Percentiles rank a stretch among this genome's conserved stretches.
These are phyloP conservation scores for Meyerozyma athensensis DNA, from an alignment of 1,139 yeast species.

Conservation along the genomic window DNA sequence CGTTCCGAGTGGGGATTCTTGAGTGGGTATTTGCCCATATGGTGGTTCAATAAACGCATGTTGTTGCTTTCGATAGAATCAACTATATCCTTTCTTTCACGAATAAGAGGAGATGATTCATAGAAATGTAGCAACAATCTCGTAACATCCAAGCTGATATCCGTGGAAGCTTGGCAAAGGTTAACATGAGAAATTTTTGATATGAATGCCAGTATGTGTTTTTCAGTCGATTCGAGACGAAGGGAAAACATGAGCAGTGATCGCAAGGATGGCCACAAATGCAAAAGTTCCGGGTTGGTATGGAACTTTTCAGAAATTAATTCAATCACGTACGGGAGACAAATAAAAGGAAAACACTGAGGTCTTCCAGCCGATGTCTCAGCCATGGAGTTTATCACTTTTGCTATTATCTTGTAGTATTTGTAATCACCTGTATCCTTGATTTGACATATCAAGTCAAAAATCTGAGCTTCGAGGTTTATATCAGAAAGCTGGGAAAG, in stretches of 20 bases:
- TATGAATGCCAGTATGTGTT: background rate
- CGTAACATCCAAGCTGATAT: background rate
- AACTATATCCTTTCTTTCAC: background rate
- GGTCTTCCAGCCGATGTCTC: background rate
- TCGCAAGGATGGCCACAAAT: background rate
- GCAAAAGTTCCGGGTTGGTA: background rate
- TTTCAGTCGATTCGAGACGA: background rate
- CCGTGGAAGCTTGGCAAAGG: background rate
- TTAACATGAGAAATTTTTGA: background rate
- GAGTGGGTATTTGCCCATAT: conserved; percentile 37
- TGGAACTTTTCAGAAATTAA: background rate
- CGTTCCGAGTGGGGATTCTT: conserved; percentile 22
- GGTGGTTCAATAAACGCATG: conserved; percentile 16
- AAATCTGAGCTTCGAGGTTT: conserved; percentile 28
- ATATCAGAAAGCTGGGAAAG: conserved; percentile 32
- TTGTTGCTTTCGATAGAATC: background rate
- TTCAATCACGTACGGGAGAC: background rate
- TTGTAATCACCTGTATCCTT: conserved; percentile 21
- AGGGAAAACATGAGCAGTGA: background rate
- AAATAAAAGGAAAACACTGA: background rate
- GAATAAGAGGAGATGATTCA: background rate
- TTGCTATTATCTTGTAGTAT: conserved; percentile 22
- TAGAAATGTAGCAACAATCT: background rate
- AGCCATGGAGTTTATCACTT: conserved; percentile 15
- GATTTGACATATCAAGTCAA: conserved; percentile 23